Evolutionary conservation across 306 rosid genomes (phyloP), one percentile per base, ranked within the genome.

Genomic region (Arachis hypogaea): DNA sequence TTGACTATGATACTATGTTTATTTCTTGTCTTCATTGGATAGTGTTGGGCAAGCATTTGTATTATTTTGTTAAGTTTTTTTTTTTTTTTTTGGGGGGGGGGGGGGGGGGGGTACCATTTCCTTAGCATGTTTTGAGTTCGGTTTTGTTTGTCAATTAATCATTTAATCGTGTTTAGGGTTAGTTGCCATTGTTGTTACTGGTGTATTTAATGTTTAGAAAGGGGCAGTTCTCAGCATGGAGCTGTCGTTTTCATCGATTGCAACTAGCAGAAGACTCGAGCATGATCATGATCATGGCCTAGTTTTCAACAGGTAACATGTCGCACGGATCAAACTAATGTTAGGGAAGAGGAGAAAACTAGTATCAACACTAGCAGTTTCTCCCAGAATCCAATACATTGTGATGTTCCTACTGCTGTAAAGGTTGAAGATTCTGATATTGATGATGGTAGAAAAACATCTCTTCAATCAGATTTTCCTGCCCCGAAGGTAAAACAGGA

Each of bases 341-440:
- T 64, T 70, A 60, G 58, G 54, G 68, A 59, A 46, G 68, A 44
- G 46, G 83, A 78, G 66, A 63, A 79, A 66, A 45, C 65, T 9
- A 50, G 56, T 78, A 74, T 45, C 42, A 22, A 66, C 69, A 42
- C 18, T 57, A 78, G 59, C 72, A 33, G 47, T 82, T 78, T 66
- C 41, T 43, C 75, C 11, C 62, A 11, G 14, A 52, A 41, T 74
- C 63, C 82, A 3, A 69, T 60, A 41, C 55, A 58, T 28, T 58
- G 45, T 14, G 88, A 67, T 71, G 81, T 80, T 85, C 70, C 74
- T 77, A 69, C 68, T 41, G 28, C 77, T 59, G 43, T 72, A 74
- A 81, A 77, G 81, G 79, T 78, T 43, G 93, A 86, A 56, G 65
- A 62, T 68, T 63, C 77, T 63, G 85, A 68, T 70, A 52, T 59